Evolutionary conservation across 179 eudicot species (phyloP).

Genomic region (Actinidia chinensis): DNA sequence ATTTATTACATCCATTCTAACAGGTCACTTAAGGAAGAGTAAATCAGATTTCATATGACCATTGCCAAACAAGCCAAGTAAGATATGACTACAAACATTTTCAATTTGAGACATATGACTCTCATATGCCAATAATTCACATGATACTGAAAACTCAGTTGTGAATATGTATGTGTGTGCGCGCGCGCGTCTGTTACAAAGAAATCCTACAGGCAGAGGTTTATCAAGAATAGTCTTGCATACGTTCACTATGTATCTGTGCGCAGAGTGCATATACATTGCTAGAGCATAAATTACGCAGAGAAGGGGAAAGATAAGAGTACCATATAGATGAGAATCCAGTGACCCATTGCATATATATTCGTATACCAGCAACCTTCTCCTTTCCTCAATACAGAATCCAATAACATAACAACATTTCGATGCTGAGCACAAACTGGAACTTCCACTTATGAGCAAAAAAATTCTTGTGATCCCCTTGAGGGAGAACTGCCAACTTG

Average conservation of each 20-base stretch:
- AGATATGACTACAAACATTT: not conserved
- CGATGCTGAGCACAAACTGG: conserved; percentile 97
- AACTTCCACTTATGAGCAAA: conserved; percentile 95
- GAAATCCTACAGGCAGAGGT: not conserved
- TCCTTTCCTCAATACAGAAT: conserved; percentile 82
- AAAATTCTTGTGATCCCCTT: conserved; percentile 94
- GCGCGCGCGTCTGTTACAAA: no score
- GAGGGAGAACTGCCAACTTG: conserved; percentile 91
- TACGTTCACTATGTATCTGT: not conserved
- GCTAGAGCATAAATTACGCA: not conserved
- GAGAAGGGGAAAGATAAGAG: conserved; percentile 13
- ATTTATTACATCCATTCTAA: no score
- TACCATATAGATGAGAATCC: conserved; percentile 92
- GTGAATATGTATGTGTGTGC: not conserved
- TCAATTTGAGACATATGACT: not conserved
- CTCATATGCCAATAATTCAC: not conserved
- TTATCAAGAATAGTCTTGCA: not conserved
- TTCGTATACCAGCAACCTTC: conserved; percentile 89
- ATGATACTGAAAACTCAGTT: not conserved
- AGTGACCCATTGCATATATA: conserved; percentile 91
- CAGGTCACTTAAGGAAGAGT: not conserved
- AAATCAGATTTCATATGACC: not conserved
- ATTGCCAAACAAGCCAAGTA: not conserved
- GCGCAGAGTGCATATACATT: not conserved
- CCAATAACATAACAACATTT: conserved; percentile 98